Conservation (phyloP, 208 protist species). For the Strigomonas galati region DNA sequence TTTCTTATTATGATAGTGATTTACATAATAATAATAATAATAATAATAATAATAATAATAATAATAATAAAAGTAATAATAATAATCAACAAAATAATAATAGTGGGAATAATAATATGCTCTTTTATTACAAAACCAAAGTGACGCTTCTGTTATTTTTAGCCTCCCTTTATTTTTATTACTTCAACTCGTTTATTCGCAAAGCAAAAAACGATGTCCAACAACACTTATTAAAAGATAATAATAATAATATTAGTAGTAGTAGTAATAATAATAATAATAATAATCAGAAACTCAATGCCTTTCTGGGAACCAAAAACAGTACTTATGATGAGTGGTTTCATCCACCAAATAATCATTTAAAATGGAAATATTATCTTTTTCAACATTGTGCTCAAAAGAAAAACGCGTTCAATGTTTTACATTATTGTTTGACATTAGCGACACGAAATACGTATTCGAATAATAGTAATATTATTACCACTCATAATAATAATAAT, state of each 20-base stretch:
- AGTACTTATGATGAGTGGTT: background rate
- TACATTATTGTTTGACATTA: background rate
- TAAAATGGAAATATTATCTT: constrained; percentile 1
- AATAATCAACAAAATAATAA: background rate
- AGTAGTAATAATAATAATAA: constrained; percentile 6
- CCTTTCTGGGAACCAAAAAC: constrained; percentile 2
- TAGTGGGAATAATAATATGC: background rate
- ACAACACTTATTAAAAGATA: background rate
- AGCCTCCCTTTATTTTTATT: constrained; percentile 4
- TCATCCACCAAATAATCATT: constrained; percentile 5
- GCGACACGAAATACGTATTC: too few species aligned
- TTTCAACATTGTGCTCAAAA: constrained; percentile 5
- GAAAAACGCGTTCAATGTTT: background rate
- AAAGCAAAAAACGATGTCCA: constrained; percentile 2
- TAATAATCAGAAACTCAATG: background rate
- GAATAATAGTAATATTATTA: too few species aligned
- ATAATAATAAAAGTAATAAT: background rate
- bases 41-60: background rate
- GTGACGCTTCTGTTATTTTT: background rate
- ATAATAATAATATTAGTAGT: constrained; percentile 1
- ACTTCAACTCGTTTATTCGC: background rate
- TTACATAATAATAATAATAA: constrained; percentile 12
- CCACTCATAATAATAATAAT: too few species aligned
- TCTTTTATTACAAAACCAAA: background rate
- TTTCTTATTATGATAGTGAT: too few species aligned